Evolutionary conservation across 1,139 yeast genomes (phyloP).

Genomic region (Ogataea hybrid): DNA sequence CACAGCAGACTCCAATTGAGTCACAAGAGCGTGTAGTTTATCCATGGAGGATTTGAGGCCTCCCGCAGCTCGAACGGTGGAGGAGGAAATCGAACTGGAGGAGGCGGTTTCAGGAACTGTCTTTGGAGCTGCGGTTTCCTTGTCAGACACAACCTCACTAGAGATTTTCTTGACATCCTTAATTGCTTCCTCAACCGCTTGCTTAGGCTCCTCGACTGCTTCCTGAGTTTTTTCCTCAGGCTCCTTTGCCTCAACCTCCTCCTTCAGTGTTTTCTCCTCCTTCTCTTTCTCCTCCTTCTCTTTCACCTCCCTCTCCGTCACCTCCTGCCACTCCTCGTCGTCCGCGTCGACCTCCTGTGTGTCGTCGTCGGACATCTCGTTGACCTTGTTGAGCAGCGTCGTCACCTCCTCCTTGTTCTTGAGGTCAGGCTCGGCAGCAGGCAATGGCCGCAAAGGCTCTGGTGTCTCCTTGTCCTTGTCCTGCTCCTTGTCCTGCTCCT

Average conservation of each 20-base stretch:
- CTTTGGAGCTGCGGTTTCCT: slow-evolving; percentile 5
- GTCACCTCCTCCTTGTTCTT: slow-evolving; percentile 48
- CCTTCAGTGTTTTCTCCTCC: too few relatives aligned
- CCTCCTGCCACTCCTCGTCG: slow-evolving; percentile 27
- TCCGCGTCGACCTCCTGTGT: slow-evolving; percentile 43
- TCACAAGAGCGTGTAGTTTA: too few relatives aligned
- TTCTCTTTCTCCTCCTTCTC: slow-evolving; percentile 1
- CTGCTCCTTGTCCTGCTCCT: slow-evolving; percentile 16
- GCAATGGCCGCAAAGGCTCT: neutral
- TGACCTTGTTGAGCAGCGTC: slow-evolving; percentile 45
- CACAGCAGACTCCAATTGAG: too few relatives aligned
- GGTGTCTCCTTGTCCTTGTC: neutral
- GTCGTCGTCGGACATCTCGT: slow-evolving; percentile 33
- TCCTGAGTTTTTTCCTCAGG: slow-evolving; percentile 7
- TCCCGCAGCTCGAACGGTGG: too few relatives aligned
- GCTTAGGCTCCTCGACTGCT: slow-evolving; percentile 16
- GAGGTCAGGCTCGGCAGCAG: slow-evolving; percentile 42
- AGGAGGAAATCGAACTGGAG: slow-evolving; percentile 23
- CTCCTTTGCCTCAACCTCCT: too few relatives aligned
- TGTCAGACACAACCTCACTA: neutral
- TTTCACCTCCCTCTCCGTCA: neutral
- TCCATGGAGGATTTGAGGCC: too few relatives aligned
- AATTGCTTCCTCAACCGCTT: neutral
- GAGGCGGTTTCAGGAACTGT: slow-evolving; percentile 9
- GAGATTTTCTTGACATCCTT: neutral